A percentile compares a stretch with the other conserved stretches of the same genome.
phyloP scores from a whole-genome alignment of 352 stramenopile species.

The Phytopythium montanum region DNA sequence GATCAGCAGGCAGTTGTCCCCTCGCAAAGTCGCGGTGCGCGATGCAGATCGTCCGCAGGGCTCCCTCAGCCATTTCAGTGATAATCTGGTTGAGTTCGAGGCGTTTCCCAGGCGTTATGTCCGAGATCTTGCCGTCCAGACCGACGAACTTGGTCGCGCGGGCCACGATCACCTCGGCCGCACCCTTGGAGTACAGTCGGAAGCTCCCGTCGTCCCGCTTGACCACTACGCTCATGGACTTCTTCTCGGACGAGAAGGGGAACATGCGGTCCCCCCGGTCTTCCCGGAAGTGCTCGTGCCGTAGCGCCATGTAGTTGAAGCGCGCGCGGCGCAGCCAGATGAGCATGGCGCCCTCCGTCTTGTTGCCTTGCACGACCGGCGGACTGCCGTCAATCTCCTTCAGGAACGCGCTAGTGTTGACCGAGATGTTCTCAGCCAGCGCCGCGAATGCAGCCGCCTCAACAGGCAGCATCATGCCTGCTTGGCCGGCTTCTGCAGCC shows the following conservation, averaged over 20 bases:
- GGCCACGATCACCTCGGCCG: slow-evolving; percentile 65
- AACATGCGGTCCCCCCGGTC: slow-evolving; percentile 61
- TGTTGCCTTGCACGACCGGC: slow-evolving; percentile 64
- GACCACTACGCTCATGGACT: slow-evolving; percentile 74
- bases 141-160: slow-evolving; percentile 70
- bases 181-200: slow-evolving; percentile 71
- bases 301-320: slow-evolving; percentile 63
- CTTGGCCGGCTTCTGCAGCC: slow-evolving; percentile 15
- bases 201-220: slow-evolving; percentile 25
- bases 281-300: slow-evolving; percentile 46
- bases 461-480: slow-evolving; percentile 24
- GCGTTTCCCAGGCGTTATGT: slow-evolving; percentile 51
- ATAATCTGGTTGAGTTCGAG: slow-evolving; percentile 74
- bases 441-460: slow-evolving; percentile 33
- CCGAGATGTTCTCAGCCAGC: slow-evolving; percentile 51
- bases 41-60: slow-evolving; percentile 87
- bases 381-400: slow-evolving; percentile 35
- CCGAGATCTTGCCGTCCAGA: slow-evolving; percentile 36
- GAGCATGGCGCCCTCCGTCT: slow-evolving; percentile 81
- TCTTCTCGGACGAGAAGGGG: slow-evolving; percentile 81
- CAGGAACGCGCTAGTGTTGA: slow-evolving; percentile 77
- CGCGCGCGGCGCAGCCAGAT: slow-evolving; percentile 49
- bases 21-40: slow-evolving; percentile 71
- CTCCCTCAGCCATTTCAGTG: slow-evolving; percentile 74
- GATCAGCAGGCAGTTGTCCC: slow-evolving; percentile 48